Evolutionary conservation across 148 eudicot species (phyloP), one percentile per base, ranked within the genome.

Genomic region (Fagopyrum homotropicum): DNA sequence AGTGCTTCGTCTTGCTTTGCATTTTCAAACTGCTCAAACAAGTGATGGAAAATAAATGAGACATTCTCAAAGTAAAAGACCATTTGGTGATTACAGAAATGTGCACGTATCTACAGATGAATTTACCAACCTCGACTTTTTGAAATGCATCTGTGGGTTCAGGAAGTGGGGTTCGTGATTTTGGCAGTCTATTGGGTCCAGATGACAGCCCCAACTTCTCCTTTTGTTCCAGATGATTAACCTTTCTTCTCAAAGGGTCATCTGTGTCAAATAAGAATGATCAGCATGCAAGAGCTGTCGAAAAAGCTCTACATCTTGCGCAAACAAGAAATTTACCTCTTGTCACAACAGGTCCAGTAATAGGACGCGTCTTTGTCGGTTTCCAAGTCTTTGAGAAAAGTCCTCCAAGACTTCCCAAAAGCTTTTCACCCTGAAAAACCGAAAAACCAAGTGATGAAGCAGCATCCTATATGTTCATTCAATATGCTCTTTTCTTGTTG

Each of bases 391-490:
- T 94, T 44, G 97, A 91, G 77, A 94, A 91, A 6, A 94, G 77
- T 69, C 98, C 97, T 49, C 98, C 98, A 60, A 94, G 98, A 80
- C 88, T 94, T 77, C 98, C 98, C 80, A 94, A 84, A 45, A 94
- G 96, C 83, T 90, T 94, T 80, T 94, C 98, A 56, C 96, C 89
- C 98, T 94, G 82, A 78, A 80, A 81, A 63, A 35, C 8, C 1
- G 9, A 66, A 40, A 12, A 8, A 5, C 17, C 1, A 66, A 66
- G 17, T 35, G 46, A n/a, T 35, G 46, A 66, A 5, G 45, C 19
- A 35, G 46, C 19, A 66, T 66, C 45, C 45, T 40, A 66, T 17
- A 1, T 19, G 15, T 15, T 15, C 15, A 35, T 7, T 1, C 47
- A 15, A 11, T 15, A 63, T 10, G 2, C 5, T 2, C 6, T 10